These are phyloP conservation scores for Beauveria brongniartii DNA, from an alignment of 2,329 filamentous ascomycete genomes.

Conservation along the genomic window DNA sequence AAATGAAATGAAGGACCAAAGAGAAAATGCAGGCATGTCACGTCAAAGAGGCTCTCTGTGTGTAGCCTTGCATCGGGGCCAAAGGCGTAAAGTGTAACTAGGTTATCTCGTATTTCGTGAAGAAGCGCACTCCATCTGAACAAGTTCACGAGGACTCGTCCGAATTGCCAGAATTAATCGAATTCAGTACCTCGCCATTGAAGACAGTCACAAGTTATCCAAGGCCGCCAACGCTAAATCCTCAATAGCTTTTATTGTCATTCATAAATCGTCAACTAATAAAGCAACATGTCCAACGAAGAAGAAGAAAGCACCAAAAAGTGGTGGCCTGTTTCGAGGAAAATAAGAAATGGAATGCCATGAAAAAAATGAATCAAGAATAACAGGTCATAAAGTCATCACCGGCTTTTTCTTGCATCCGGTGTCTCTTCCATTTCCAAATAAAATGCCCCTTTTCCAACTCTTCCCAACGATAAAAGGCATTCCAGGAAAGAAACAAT, in stretches of 20 bases:
- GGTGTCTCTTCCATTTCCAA: slow-evolving; percentile 8
- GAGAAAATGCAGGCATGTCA: neutral
- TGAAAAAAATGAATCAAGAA: slow-evolving; percentile 14
- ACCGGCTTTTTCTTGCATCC: slow-evolving; percentile 17
- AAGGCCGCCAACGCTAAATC: neutral
- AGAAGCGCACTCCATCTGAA: no score
- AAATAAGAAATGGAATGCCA: slow-evolving; percentile 11
- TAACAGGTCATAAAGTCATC: slow-evolving; percentile 19
- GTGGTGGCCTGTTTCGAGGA: neutral
- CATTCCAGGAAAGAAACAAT: slow-evolving; percentile 7
- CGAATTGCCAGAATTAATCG: no score
- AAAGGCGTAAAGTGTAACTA: no score
- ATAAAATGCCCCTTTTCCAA: slow-evolving; percentile 4
- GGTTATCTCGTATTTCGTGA: no score
- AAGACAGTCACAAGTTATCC: neutral
- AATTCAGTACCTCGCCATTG: neutral
- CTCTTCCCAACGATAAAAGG: slow-evolving; percentile 1
- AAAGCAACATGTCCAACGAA: slow-evolving; percentile 22
- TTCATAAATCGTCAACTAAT: slow-evolving; percentile 33
- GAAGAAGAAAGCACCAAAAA: slow-evolving; percentile 10
- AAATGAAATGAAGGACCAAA: neutral
- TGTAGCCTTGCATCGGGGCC: no score
- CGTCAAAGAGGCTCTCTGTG: no score
- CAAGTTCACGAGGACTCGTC: no score
- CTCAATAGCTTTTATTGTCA: slow-evolving; percentile 28